Evolutionary conservation across 129 eudicot species (phyloP).

Genomic region (Deinandra increscens): DNA sequence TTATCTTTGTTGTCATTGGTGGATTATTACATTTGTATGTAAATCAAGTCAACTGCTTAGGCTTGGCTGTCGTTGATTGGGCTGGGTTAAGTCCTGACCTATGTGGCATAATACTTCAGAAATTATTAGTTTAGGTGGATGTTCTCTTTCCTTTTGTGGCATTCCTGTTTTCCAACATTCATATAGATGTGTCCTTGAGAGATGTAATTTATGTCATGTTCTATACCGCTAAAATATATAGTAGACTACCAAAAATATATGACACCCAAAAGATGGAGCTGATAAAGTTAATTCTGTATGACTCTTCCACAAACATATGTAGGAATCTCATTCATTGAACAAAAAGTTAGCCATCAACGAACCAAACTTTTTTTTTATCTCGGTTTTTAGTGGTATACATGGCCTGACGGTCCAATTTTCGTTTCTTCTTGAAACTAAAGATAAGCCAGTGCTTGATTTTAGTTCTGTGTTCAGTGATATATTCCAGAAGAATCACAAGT

Average conservation of each 20-base stretch:
- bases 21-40: background rate
- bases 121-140: background rate
- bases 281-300: background rate
- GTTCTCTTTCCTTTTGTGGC: background rate
- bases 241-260: background rate
- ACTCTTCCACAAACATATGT: background rate
- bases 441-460: background rate
- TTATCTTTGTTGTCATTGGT: background rate
- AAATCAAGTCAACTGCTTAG: background rate
- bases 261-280: background rate
- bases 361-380: background rate
- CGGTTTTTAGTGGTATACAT: too few relatives aligned
- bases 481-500: background rate
- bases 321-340: background rate
- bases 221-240: background rate
- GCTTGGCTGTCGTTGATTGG: background rate
- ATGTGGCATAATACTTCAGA: slow-evolving; percentile 1
- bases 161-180: background rate
- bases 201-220: background rate
- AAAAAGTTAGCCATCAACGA: background rate
- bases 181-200: background rate
- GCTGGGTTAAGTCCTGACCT: background rate
- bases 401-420: too few relatives aligned
- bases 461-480: background rate
- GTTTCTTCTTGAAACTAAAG: background rate